Evolutionary conservation across 1,139 yeast genomes (phyloP).

Genomic region (Kazachstania sp.): DNA sequence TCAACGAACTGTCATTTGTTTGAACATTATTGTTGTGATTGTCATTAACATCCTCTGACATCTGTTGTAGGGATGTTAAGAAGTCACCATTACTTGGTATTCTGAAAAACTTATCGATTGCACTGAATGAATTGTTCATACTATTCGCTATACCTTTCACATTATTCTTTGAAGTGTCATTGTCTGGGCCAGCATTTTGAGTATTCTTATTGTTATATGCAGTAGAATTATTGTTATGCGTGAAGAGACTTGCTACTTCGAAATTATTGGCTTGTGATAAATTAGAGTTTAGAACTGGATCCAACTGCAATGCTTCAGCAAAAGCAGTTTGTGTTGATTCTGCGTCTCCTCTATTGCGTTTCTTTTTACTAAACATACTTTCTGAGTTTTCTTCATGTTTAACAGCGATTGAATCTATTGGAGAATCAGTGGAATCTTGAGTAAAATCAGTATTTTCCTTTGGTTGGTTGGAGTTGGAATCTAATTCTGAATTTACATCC

Average conservation of each 20-base stretch:
- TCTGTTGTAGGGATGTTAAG: slow-evolving; percentile 9
- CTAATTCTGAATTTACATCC: not conserved
- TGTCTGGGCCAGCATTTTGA: not conserved
- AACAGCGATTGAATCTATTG: not conserved
- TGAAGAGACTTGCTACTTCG: slow-evolving; percentile 22
- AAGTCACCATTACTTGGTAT: slow-evolving; percentile 25
- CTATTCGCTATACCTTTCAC: not conserved
- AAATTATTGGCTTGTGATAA: slow-evolving; percentile 20
- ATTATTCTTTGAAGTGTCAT: not conserved
- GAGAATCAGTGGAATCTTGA: not conserved
- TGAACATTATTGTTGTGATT: not conserved
- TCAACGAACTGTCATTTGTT: not conserved
- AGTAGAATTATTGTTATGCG: not conserved
- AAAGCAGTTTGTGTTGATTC: slow-evolving; percentile 18
- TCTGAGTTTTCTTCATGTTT: not conserved
- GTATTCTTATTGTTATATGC: not conserved
- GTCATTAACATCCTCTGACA: slow-evolving; percentile 1
- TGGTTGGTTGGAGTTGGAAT: not conserved
- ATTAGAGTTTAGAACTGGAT: slow-evolving; percentile 21
- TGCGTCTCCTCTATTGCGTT: not conserved
- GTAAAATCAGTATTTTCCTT: not conserved
- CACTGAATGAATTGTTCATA: slow-evolving; percentile 6
- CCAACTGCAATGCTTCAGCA: slow-evolving; percentile 25
- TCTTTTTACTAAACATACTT: not conserved
- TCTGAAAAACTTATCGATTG: slow-evolving; percentile 17